Percentiles rank a stretch among this genome's conserved stretches.
Evolutionary conservation across 345 rosid genomes (phyloP).

Genomic region (Isatis tinctoria): DNA sequence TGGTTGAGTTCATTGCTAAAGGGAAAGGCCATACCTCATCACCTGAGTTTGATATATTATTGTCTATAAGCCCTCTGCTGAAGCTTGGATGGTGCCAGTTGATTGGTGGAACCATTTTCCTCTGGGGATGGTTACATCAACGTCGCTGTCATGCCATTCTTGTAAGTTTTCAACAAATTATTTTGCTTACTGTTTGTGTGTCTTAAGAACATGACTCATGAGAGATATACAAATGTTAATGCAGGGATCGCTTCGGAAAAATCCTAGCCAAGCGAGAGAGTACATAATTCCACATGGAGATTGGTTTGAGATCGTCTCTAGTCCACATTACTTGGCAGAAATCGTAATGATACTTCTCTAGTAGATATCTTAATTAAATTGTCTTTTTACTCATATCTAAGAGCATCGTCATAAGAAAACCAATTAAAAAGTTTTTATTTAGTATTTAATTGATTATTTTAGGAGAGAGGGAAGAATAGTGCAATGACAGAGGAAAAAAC

Average conservation of each 20-base stretch:
- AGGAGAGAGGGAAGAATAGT: too few species aligned
- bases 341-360: conserved; percentile 38
- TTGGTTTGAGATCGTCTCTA: conserved; percentile 76
- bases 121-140: conserved; percentile 83
- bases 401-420: too few species aligned
- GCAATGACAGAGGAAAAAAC: too few species aligned
- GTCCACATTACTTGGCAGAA: conserved; percentile 78
- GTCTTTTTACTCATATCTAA: too few species aligned
- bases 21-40: conserved; percentile 35
- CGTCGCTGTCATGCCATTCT: conserved; percentile 55
- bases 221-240: neutral
- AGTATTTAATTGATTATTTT: too few species aligned
- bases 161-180: conserved; percentile 38
- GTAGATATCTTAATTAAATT: too few species aligned
- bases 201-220: too few species aligned
- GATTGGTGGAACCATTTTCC: conserved; percentile 55
- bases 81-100: conserved; percentile 55
- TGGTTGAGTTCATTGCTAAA: conserved; percentile 42
- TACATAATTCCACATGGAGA: conserved; percentile 64
- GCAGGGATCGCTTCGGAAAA: conserved; percentile 56
- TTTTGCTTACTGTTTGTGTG: neutral
- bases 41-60: conserved; percentile 37
- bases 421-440: too few species aligned
- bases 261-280: conserved; percentile 30
- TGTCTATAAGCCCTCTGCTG: conserved; percentile 34